These are phyloP conservation scores for Delphinella strobiligena DNA, from an alignment of 2,329 filamentous ascomycete genomes.

Conservation along the genomic window DNA sequence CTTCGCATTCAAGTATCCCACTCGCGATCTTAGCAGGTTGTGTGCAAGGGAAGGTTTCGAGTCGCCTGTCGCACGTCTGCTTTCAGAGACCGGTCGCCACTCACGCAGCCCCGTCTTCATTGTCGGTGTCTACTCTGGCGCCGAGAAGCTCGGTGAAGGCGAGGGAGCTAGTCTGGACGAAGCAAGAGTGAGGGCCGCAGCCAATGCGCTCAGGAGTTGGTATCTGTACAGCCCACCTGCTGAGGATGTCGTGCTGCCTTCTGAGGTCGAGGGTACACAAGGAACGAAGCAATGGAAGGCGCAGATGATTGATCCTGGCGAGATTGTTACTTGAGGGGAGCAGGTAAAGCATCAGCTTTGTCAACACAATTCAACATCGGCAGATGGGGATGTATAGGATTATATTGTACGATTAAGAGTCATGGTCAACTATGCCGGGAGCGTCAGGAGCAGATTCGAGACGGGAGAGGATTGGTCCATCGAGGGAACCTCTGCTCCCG, in stretches of 20 bases:
- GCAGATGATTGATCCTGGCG: conserved; percentile 45
- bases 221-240: conserved; percentile 78
- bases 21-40: conserved; percentile 68
- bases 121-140: conserved; percentile 85
- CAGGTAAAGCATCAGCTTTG: too few relatives aligned
- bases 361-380: too few relatives aligned
- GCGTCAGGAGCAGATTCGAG: too few relatives aligned
- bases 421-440: too few relatives aligned
- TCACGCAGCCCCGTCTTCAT: conserved; percentile 83
- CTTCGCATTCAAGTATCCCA: conserved; percentile 76
- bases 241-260: conserved; percentile 39
- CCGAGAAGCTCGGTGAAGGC: conserved; percentile 88
- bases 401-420: too few relatives aligned
- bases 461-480: too few relatives aligned
- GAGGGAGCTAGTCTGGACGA: conserved; percentile 65
- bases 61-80: conserved; percentile 68
- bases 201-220: conserved; percentile 82
- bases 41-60: conserved; percentile 88
- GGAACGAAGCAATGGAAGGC: conserved; percentile 33
- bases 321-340: conserved; percentile 39
- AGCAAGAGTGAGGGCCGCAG: conserved; percentile 67
- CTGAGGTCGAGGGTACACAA: conserved; percentile 28
- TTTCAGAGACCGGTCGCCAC: conserved; percentile 79
- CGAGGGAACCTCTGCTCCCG: too few relatives aligned
- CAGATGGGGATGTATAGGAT: too few relatives aligned